Conservation (phyloP, 768 basidiomycete genomes). For the Saitozyma podzolica region DNA sequence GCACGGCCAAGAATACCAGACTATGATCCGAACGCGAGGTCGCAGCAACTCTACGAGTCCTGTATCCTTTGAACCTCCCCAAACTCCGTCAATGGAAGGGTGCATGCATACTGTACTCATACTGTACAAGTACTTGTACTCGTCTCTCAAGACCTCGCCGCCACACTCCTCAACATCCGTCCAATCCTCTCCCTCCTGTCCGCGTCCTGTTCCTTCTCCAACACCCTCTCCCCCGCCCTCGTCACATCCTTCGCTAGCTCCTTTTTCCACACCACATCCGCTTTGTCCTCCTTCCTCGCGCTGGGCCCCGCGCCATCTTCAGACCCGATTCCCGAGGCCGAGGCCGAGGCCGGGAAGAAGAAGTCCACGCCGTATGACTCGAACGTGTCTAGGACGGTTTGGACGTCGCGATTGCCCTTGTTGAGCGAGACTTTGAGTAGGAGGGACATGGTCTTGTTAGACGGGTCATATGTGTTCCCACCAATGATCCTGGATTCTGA, state of each 20-base stretch:
- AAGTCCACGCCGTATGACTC: background rate
- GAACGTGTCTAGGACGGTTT: conserved; percentile 5
- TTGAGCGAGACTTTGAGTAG: conserved; percentile 24
- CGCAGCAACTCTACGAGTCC: too few species aligned
- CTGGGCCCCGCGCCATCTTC: background rate
- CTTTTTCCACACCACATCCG: background rate
- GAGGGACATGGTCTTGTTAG: conserved; percentile 16
- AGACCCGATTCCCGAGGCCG: background rate
- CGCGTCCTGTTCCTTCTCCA: background rate
- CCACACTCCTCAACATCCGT: too few species aligned
- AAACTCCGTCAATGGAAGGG: too few species aligned
- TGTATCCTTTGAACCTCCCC: too few species aligned
- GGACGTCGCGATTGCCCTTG: background rate
- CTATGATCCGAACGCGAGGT: too few species aligned
- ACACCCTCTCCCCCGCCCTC: conserved; percentile 1
- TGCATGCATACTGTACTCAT: too few species aligned
- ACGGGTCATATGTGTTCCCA: background rate
- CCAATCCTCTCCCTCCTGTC: too few species aligned
- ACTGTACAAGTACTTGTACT: too few species aligned
- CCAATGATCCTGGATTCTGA: conserved; percentile 15
- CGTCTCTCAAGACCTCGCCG: too few species aligned
- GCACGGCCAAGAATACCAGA: too few species aligned
- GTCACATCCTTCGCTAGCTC: conserved; percentile 5
- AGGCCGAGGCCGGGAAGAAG: background rate
- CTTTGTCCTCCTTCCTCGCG: background rate